Evolutionary conservation across 495 filamentous ascomycete species (phyloP), one percentile per base, ranked within the genome.

Genomic region (Talaromyces stipitatus): DNA sequence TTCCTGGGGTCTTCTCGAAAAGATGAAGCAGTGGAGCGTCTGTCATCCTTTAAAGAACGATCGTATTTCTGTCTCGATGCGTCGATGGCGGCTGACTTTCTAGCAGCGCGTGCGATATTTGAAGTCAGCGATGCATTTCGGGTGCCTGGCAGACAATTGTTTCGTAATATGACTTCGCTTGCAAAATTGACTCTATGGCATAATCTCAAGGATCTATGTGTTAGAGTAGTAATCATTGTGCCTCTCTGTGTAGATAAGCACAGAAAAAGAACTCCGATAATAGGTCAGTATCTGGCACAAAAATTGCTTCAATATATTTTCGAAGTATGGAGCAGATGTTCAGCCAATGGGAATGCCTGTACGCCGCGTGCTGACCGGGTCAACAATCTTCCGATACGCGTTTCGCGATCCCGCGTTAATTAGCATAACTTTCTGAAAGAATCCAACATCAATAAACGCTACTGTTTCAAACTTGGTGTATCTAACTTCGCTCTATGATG

Each of bases 111-210:
- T 26, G 71, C 72, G 61, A 85, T 84, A 26, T 81, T 79, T 11
- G 78, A 79, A 47, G 73, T 81, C 50, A 81, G 69, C n/a, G 81
- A 83, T 28, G 77, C 78, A 63, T 76, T 56, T 53, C 78, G 73
- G 46, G 56, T 46, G 16, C 51, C 51, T 26, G 16, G 24, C 26
- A 41, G 29, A 41, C 20, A n/a, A 46, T 43, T 18, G 7, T 4
- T 38, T 9, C 2, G 54, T 28, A 29, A 28, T 18, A 30, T 4
- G 23, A 55, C 11, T 28, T 16, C 38, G n/a, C 16, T 22, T 10
- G n/a, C 23, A 3, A n/a, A 14, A 16, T 18, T 54, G 16, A 38
- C 20, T 14, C 23, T 23, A 36, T 46, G 32, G 29, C 24, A 55
- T 24, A 55, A 27, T 24, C 20, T 26, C 20, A 54, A 38, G 0